Base-by-base conservation (phyloP, 2,329 filamentous ascomycete genomes). In the Aspergillus calidoustus region DNA sequence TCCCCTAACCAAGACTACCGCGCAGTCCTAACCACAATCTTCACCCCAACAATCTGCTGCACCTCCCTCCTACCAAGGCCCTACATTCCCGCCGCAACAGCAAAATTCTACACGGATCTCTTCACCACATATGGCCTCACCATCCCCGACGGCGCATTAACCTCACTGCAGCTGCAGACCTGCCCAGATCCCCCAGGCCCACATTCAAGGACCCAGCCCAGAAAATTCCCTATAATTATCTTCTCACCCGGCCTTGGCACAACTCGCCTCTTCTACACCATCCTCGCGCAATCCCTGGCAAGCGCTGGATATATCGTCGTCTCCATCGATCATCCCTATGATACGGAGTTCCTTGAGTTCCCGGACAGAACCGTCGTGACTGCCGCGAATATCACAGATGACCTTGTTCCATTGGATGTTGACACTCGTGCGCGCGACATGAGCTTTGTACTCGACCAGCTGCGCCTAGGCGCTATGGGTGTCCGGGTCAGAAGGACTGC, bases 321-420 rank as follows among this genome's bases (percentile, higher is more conserved):
- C 3, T 71, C 72, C 4, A 63, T 78, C 23, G 76, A 78, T 52
- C 76, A 77, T 54, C 72, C 76, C 3, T 75, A 76, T 52, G 76
- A 78, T 62, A 67, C 69, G 0, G 64, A 70, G 9, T 69, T 77
- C 19, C 70, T 78, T 7, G 70, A 72, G 28, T 78, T 72, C 22
- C 73, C 74, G 0, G 68, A 76, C 46, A 69, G 66, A n/a, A 34
- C 34, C 19, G 49, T 59, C 2, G 51, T 70, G 7, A 48, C 63
- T 48, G 60, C 48, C 3, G 38, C 52, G 44, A 62, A 65, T 30
- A 57, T 61, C 23, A 65, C 63, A 28, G 54, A 65, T 15, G 41
- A 54, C 7, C 47, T 62, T 43, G 25, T 55, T n/a, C n/a, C 44
- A 22, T 43, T 53, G 19, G 63, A 54, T 28, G 19, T 65, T 22